Conservation (phyloP, 805 yeast species). For the Myxozyma geophila region DNA sequence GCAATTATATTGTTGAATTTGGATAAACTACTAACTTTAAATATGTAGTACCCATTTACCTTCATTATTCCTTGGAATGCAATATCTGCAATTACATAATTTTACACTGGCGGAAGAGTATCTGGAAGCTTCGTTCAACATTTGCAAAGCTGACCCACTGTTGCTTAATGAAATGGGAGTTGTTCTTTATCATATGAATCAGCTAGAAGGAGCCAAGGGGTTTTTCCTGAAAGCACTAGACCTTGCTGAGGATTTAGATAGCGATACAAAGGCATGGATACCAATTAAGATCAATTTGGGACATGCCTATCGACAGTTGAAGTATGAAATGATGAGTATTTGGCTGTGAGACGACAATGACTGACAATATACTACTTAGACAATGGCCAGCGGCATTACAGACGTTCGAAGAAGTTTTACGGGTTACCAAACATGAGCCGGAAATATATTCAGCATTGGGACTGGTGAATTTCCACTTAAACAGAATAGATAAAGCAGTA, state of each 20-base stretch:
- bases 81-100: conserved; percentile 86
- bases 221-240: conserved; percentile 71
- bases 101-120: conserved; percentile 85
- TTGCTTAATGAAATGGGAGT: conserved; percentile 92
- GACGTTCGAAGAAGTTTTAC: conserved; percentile 76
- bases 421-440: conserved; percentile 69
- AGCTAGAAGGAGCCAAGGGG: conserved; percentile 68
- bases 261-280: conserved; percentile 82
- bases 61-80: conserved; percentile 91
- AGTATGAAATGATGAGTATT: conserved; percentile 36
- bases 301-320: conserved; percentile 77
- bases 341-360: background rate
- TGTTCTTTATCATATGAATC: conserved; percentile 75
- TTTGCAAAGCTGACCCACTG: conserved; percentile 85
- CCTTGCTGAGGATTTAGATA: conserved; percentile 68
- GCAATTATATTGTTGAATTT: background rate
- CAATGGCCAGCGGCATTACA: conserved; percentile 67
- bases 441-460: conserved; percentile 85
- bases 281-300: conserved; percentile 87
- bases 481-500: conserved; percentile 67
- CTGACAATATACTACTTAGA: conserved; percentile 11
- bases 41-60: conserved; percentile 82
- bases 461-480: conserved; percentile 72
- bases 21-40: background rate
- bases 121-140: conserved; percentile 69